Conservation (phyloP, 2,329 filamentous ascomycete species). For the Colletotrichum sp. region DNA sequence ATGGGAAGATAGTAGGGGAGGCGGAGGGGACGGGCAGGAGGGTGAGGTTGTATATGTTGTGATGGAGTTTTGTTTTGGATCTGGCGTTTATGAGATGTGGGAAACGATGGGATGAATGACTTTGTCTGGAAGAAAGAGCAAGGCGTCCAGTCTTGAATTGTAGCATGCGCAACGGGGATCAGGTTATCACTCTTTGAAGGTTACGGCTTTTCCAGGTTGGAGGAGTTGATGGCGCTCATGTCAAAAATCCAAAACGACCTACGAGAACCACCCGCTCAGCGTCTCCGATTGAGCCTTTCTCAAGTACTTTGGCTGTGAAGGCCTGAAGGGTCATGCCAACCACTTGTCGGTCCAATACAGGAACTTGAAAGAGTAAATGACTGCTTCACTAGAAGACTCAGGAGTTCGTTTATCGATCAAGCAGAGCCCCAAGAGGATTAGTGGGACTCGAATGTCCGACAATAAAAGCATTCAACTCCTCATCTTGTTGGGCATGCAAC, state of each 20-base stretch:
- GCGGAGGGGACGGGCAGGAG: conserved; percentile 2
- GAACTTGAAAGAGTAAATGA: neutral
- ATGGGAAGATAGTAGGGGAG: neutral
- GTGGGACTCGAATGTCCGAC: neutral
- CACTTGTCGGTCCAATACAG: neutral
- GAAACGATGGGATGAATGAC: neutral
- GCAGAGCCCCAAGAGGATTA: neutral
- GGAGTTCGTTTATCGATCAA: neutral
- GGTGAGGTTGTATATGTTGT: conserved; percentile 1
- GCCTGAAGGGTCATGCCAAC: neutral
- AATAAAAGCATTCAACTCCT: neutral
- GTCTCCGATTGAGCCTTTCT: neutral
- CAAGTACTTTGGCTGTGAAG: neutral
- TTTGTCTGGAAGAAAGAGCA: neutral
- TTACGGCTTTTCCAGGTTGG: neutral
- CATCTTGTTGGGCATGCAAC: neutral
- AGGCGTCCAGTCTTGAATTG: neutral
- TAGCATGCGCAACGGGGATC: neutral
- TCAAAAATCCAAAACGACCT: neutral
- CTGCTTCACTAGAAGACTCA: neutral
- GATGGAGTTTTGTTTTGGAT: neutral
- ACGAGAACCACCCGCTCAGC: neutral
- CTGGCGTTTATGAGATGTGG: neutral
- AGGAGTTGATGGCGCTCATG: too few relatives aligned
- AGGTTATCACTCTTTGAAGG: neutral